Conservation (phyloP, 805 yeast genomes). For the Yamadazyma sp. region DNA sequence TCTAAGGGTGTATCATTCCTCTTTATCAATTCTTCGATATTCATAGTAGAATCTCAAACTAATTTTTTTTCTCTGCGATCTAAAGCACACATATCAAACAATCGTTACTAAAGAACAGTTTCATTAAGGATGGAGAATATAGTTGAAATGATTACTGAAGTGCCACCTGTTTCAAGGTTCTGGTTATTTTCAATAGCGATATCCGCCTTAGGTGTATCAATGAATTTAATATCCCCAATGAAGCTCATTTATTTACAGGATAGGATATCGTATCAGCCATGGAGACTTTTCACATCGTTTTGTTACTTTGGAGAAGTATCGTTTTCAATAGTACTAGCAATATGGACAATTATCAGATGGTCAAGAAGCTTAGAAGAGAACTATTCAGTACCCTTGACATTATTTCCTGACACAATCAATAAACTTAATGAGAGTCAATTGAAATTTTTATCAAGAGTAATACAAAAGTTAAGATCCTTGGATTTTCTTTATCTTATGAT, state of each 20-base stretch:
- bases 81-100: no score
- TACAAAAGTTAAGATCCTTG: slow-evolving; percentile 18
- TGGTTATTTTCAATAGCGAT: slow-evolving; percentile 27
- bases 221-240: slow-evolving; percentile 16
- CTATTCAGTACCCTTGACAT: slow-evolving; percentile 15
- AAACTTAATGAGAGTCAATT: slow-evolving; percentile 17
- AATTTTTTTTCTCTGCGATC: no score
- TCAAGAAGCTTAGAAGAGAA: slow-evolving; percentile 23
- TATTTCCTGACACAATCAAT: slow-evolving; percentile 21
- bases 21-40: slow-evolving; percentile 8
- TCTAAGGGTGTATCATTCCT: slow-evolving; percentile 11
- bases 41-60: no score
- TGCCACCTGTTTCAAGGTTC: slow-evolving; percentile 22
- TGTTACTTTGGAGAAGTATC: slow-evolving; percentile 25
- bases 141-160: slow-evolving; percentile 7
- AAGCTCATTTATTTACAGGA: slow-evolving; percentile 25
- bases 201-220: slow-evolving; percentile 16
- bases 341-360: slow-evolving; percentile 16
- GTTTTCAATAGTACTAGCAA: slow-evolving; percentile 4
- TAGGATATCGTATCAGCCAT: slow-evolving; percentile 28
- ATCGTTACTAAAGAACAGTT: no score
- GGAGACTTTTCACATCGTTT: slow-evolving; percentile 36
- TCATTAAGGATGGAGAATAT: slow-evolving; percentile 10
- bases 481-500: slow-evolving; percentile 31
- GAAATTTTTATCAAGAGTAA: slow-evolving; percentile 10